phyloP scores from a whole-genome alignment of 108 stramenopile species.

The Fragilaria radians region DNA sequence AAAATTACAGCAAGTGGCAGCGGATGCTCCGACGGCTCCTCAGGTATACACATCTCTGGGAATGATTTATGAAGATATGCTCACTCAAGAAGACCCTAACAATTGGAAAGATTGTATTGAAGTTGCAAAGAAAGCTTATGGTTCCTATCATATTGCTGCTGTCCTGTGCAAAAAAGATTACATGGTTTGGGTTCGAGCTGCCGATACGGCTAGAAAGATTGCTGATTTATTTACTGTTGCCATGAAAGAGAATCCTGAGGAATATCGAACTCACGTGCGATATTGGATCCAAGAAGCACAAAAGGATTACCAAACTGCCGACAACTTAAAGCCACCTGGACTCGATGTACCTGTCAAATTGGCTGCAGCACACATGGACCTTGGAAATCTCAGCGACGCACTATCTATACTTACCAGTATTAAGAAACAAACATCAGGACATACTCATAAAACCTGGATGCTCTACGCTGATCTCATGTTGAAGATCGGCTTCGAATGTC shows the following conservation, averaged over 20 bases:
- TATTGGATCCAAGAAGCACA: slow-evolving; percentile 67
- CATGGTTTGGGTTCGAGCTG: slow-evolving; percentile 72
- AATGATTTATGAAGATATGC: slow-evolving; percentile 82
- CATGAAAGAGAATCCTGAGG: slow-evolving; percentile 4
- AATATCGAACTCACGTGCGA: slow-evolving; percentile 27
- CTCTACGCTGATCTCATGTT: slow-evolving; percentile 84
- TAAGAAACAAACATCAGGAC: slow-evolving; percentile 29
- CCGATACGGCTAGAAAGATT: slow-evolving; percentile 57
- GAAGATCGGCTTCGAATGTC: slow-evolving; percentile 72
- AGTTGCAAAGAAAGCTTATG: slow-evolving; percentile 76
- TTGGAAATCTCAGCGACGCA: slow-evolving; percentile 64
- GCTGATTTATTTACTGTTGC: slow-evolving; percentile 38
- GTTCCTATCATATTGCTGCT: slow-evolving; percentile 72
- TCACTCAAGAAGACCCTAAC: slow-evolving; percentile 9
- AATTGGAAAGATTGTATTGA: slow-evolving; percentile 11
- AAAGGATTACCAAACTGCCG: slow-evolving; percentile 57
- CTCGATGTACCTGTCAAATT: slow-evolving; percentile 74
- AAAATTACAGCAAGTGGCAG: slow-evolving; percentile 58
- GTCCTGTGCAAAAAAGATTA: slow-evolving; percentile 76
- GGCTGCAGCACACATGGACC: slow-evolving; percentile 55
- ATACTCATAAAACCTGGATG: slow-evolving; percentile 46
- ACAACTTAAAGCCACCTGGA: slow-evolving; percentile 69
- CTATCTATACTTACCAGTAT: slow-evolving; percentile 72
- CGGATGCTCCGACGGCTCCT: slow-evolving; percentile 72
- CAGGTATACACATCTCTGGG: slow-evolving; percentile 82